Evolutionary conservation across 2,329 filamentous ascomycete species (phyloP).

Genomic region (Ophiostoma pallidulum): DNA sequence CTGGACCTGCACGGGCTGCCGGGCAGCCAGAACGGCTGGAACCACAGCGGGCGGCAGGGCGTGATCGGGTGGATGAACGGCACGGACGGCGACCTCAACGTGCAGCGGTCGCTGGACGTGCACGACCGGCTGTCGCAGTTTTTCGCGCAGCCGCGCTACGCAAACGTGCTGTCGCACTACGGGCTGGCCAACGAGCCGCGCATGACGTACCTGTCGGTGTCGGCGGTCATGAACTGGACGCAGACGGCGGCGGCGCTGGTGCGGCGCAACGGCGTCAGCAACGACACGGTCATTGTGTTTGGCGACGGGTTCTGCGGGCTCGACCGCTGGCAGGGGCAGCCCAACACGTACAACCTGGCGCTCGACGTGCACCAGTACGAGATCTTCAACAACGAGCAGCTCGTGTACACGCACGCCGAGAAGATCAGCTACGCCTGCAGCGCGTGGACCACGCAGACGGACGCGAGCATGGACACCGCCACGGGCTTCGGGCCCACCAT

Average conservation of each 20-base stretch:
- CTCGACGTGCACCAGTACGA: constrained; percentile 99
- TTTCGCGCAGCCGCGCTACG: constrained; percentile 88
- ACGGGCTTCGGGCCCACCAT: constrained; percentile 89
- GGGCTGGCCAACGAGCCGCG: constrained; percentile 90
- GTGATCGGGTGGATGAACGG: constrained; percentile 82
- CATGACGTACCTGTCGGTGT: constrained; percentile 62
- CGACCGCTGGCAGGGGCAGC: constrained; percentile 77
- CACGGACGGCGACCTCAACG: constrained; percentile 70
- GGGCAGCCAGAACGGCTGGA: constrained; percentile 95
- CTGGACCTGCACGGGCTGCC: constrained; percentile 87
- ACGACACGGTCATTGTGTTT: constrained; percentile 63
- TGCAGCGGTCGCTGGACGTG: constrained; percentile 71
- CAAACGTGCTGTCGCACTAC: constrained; percentile 86
- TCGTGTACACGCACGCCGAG: constrained; percentile 68
- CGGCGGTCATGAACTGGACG: constrained; percentile 71
- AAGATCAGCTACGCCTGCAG: constrained; percentile 83
- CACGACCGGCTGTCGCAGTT: constrained; percentile 83
- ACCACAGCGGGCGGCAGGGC: constrained; percentile 81
- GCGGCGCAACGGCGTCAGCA: constrained; percentile 62
- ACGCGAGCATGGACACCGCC: constrained; percentile 58
- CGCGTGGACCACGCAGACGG: constrained; percentile 75
- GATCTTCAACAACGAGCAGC: constrained; percentile 88
- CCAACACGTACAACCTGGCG: constrained; percentile 63
- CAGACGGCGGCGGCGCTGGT: constrained; percentile 61
- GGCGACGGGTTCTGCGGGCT: constrained; percentile 94